A percentile compares a stretch with the other conserved stretches of the same genome.
Evolutionary conservation across 371 early-diverging fungal species (phyloP).

Genomic region (Capillidium heterosporum): DNA sequence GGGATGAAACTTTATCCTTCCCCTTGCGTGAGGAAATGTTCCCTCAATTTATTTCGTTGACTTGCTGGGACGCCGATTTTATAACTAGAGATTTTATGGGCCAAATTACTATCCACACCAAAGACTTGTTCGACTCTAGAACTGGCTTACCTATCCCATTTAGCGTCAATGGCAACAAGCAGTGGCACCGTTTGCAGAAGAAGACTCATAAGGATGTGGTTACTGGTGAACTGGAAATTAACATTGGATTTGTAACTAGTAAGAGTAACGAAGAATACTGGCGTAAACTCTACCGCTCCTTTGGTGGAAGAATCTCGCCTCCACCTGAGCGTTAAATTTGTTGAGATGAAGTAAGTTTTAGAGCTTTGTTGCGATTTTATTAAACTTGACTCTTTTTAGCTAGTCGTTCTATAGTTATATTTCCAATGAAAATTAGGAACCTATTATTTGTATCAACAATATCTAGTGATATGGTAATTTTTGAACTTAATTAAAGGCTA

Average conservation of each 20-base stretch:
- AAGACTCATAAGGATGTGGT: constrained; percentile 14
- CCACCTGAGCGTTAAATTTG: background rate
- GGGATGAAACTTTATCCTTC: constrained; percentile 54
- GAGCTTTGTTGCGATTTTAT: no score
- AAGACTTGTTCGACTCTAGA: constrained; percentile 25
- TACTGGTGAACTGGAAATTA: constrained; percentile 16
- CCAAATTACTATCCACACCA: constrained; percentile 29
- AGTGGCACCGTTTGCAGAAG: constrained; percentile 5
- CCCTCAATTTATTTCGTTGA: constrained; percentile 22
- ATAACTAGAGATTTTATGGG: constrained; percentile 42
- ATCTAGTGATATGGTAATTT: no score
- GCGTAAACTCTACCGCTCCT: background rate
- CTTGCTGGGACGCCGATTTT: constrained; percentile 41
- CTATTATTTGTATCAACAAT: no score
- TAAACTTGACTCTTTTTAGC: no score
- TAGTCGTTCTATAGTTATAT: no score
- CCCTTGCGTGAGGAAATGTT: constrained; percentile 20
- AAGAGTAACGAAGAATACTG: background rate
- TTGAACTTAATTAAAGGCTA: no score
- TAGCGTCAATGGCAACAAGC: background rate
- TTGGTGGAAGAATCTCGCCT: constrained; percentile 4
- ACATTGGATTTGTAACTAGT: constrained; percentile 11
- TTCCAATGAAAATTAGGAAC: no score
- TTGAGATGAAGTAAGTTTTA: no score
- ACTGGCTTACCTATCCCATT: constrained; percentile 10